These are phyloP conservation scores for Leptomonas seymouri DNA, from an alignment of 208 protist genomes.

Conservation along the genomic window DNA sequence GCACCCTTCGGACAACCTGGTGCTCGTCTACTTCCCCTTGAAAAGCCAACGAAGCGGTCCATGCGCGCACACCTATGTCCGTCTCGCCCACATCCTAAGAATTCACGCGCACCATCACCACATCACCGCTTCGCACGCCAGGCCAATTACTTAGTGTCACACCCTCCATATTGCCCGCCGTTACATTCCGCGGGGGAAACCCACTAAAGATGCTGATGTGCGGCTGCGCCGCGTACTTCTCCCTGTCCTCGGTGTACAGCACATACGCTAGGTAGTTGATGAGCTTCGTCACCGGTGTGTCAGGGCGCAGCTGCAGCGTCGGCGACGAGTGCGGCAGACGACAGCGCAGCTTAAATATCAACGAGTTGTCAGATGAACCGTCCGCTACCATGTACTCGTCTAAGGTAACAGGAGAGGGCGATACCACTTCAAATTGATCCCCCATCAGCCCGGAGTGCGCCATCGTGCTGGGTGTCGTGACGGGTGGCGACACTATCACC, in stretches of 20 bases:
- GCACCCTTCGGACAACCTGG: background rate
- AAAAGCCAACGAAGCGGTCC: background rate
- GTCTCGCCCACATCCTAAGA: slow-evolving; percentile 5
- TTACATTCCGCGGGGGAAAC: slow-evolving; percentile 62
- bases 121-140: slow-evolving; percentile 62
- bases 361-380: background rate
- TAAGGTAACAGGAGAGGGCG: slow-evolving; percentile 15
- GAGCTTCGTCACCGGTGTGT: slow-evolving; percentile 57
- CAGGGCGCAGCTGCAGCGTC: slow-evolving; percentile 55
- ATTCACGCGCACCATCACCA: slow-evolving; percentile 59
- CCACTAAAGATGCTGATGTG: slow-evolving; percentile 40
- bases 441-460: background rate
- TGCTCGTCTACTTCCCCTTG: slow-evolving; percentile 1
- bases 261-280: slow-evolving; percentile 64
- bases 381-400: slow-evolving; percentile 21
- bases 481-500: slow-evolving; percentile 30
- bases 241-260: slow-evolving; percentile 46
- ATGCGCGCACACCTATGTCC: background rate
- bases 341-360: slow-evolving; percentile 60
- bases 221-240: slow-evolving; percentile 41
- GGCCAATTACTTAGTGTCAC: slow-evolving; percentile 43
- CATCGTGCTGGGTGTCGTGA: slow-evolving; percentile 8
- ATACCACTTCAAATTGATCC: slow-evolving; percentile 11
- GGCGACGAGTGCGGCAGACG: slow-evolving; percentile 51
- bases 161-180: slow-evolving; percentile 19